Conservation (phyloP, 2,329 filamentous ascomycete species). For the Metarhizium brunneum region DNA sequence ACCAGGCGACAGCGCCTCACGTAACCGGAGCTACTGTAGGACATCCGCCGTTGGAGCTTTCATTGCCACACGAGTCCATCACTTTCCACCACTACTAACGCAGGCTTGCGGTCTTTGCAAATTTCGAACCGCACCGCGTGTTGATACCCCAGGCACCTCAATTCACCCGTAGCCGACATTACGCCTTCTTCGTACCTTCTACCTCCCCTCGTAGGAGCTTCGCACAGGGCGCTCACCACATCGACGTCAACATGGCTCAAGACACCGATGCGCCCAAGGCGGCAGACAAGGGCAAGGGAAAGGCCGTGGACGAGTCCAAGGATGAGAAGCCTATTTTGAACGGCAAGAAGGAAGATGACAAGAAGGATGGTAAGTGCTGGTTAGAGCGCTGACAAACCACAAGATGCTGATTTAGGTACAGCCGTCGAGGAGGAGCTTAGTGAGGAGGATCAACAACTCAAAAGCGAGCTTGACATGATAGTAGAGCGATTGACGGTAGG, state of each 20-base stretch:
- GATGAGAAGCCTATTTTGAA: slow-evolving; percentile 62
- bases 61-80: slow-evolving; percentile 24
- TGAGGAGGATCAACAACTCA: slow-evolving; percentile 97
- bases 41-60: slow-evolving; percentile 20
- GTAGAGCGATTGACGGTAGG: slow-evolving; percentile 85
- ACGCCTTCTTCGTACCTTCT: slow-evolving; percentile 5
- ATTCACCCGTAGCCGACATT: not conserved
- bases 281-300: slow-evolving; percentile 93
- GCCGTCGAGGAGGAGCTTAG: slow-evolving; percentile 72
- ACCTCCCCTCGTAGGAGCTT: slow-evolving; percentile 13
- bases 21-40: slow-evolving; percentile 30
- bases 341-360: slow-evolving; percentile 70
- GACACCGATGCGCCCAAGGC: slow-evolving; percentile 79
- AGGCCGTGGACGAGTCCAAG: slow-evolving; percentile 64
- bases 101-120: not conserved
- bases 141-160: not conserved
- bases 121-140: not conserved
- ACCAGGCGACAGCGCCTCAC: slow-evolving; percentile 35
- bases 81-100: slow-evolving; percentile 21
- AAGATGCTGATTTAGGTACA: slow-evolving; percentile 15
- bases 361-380: slow-evolving; percentile 35
- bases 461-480: slow-evolving; percentile 95
- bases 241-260: slow-evolving; percentile 68
- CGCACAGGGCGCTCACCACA: slow-evolving; percentile 15
- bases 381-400: slow-evolving; percentile 7